These are phyloP conservation scores for Flaveria linearis DNA, from an alignment of 129 eudicot species.

Conservation along the genomic window DNA sequence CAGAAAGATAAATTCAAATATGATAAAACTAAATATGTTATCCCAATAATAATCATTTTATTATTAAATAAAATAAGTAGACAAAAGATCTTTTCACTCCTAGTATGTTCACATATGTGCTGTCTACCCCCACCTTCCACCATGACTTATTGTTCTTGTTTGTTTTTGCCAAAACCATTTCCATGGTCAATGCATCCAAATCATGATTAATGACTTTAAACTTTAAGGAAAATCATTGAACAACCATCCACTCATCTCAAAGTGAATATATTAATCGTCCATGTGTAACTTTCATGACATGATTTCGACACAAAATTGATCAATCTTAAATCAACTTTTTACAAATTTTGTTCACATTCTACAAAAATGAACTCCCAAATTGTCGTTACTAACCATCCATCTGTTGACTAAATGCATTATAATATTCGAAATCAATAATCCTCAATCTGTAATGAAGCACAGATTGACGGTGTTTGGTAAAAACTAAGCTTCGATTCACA, in stretches of 20 bases:
- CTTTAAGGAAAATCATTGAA: slow-evolving; percentile 8
- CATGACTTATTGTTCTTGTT: slow-evolving; percentile 26
- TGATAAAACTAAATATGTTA: neutral
- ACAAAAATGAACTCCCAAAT: slow-evolving; percentile 20
- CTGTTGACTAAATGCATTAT: neutral
- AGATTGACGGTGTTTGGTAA: too few species aligned
- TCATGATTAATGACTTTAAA: neutral
- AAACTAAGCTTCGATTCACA: too few species aligned
- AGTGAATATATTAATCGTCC: slow-evolving; percentile 22
- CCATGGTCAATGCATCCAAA: slow-evolving; percentile 8
- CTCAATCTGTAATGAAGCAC: too few species aligned
- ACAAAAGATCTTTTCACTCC: neutral
- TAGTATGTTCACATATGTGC: slow-evolving; percentile 16
- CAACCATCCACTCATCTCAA: neutral
- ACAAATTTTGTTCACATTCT: slow-evolving; percentile 2
- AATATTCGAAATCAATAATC: too few species aligned
- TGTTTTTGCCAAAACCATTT: slow-evolving; percentile 3
- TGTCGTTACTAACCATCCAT: slow-evolving; percentile 19
- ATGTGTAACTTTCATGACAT: slow-evolving; percentile 12
- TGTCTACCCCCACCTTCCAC: slow-evolving; percentile 32
- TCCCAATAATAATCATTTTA: slow-evolving; percentile 13
- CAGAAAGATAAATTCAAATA: neutral
- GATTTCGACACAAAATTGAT: neutral
- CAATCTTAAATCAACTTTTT: neutral
- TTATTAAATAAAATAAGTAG: slow-evolving; percentile 13